Conservation (phyloP, 2,329 filamentous ascomycete species). For the Westerdykella sp. region DNA sequence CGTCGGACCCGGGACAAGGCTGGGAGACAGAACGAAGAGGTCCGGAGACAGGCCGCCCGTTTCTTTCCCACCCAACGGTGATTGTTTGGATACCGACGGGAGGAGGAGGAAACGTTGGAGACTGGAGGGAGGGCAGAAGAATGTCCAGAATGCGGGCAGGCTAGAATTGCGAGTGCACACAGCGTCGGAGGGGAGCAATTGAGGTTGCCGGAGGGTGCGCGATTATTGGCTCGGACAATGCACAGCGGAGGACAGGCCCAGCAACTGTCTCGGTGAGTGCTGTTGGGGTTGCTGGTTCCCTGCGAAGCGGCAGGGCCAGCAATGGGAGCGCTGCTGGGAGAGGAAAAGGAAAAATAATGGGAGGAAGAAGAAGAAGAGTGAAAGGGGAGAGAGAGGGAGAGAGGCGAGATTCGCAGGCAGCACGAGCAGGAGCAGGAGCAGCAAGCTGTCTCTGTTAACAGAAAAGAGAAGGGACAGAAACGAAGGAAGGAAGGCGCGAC, state of each 20-base stretch:
- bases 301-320: no score
- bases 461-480: conserved; percentile 2
- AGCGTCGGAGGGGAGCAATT: conserved; percentile 23
- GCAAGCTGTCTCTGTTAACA: not conserved
- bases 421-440: not conserved
- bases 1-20: not conserved
- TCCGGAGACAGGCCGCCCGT: no score
- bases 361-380: not conserved
- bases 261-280: not conserved
- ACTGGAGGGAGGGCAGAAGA: not conserved
- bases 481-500: no score
- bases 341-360: not conserved
- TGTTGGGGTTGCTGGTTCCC: not conserved
- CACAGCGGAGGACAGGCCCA: conserved; percentile 10
- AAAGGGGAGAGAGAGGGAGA: conserved; percentile 3
- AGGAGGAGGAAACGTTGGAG: not conserved
- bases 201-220: conserved; percentile 9
- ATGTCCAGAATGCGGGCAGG: conserved; percentile 4
- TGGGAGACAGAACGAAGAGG: no score
- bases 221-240: conserved; percentile 21
- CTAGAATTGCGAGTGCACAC: conserved; percentile 23
- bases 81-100: no score
- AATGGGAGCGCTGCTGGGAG: not conserved
- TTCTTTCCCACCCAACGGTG: no score
- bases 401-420: not conserved